phyloP scores from a whole-genome alignment of 169 alveolate species.

The Babesia ovis region DNA sequence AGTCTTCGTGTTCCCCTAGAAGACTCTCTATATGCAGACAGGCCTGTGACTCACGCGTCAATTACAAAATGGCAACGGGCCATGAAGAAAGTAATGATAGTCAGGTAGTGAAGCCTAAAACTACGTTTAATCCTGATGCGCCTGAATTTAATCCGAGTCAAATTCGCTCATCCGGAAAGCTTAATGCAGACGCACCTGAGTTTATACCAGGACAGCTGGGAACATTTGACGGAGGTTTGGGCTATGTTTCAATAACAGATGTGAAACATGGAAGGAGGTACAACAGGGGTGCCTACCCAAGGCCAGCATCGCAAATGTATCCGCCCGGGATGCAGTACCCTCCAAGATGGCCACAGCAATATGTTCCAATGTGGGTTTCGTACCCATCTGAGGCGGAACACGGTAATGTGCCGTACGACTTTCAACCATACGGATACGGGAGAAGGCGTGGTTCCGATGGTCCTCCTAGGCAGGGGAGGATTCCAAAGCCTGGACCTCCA shows the following conservation, averaged over 20 bases:
- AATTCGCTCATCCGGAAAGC: slow-evolving; percentile 33
- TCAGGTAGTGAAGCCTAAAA: not conserved
- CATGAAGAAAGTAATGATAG: slow-evolving; percentile 4
- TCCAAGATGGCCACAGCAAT: slow-evolving; percentile 41
- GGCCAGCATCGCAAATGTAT: slow-evolving; percentile 36
- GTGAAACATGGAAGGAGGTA: slow-evolving; percentile 35
- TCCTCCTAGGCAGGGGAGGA: slow-evolving; percentile 6
- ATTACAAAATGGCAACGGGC: slow-evolving; percentile 5
- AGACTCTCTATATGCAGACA: not conserved
- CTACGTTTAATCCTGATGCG: slow-evolving; percentile 54
- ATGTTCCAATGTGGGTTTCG: slow-evolving; percentile 48
- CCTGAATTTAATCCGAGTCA: slow-evolving; percentile 64
- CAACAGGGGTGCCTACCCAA: slow-evolving; percentile 43
- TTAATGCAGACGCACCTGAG: slow-evolving; percentile 69
- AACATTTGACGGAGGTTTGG: slow-evolving; percentile 37
- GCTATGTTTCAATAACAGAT: slow-evolving; percentile 36
- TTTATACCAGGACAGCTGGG: slow-evolving; percentile 65
- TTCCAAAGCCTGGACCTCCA: slow-evolving; percentile 6
- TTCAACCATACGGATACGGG: slow-evolving; percentile 34
- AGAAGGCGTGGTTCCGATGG: slow-evolving; percentile 13
- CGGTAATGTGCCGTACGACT: slow-evolving; percentile 9
- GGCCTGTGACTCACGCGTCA: not conserved
- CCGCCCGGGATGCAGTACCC: slow-evolving; percentile 29
- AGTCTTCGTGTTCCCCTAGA: not conserved
- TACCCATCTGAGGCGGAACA: slow-evolving; percentile 24